These are phyloP conservation scores for Cerioporus squamosus DNA, from an alignment of 1,284 basidiomycete genomes.

Conservation along the genomic window DNA sequence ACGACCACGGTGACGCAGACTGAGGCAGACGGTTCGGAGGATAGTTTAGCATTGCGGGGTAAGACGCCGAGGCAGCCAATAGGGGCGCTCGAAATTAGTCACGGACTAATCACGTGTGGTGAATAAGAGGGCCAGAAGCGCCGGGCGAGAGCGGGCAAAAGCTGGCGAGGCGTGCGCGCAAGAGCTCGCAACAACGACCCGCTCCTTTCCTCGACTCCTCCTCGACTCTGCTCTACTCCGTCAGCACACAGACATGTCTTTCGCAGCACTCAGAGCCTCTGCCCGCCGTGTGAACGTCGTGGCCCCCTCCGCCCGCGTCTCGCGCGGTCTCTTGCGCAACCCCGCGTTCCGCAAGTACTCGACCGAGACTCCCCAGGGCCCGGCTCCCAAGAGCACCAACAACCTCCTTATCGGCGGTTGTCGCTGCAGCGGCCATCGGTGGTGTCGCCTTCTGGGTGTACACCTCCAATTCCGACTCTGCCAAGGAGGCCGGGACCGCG, in stretches of 20 bases:
- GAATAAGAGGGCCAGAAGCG: constrained; percentile 10
- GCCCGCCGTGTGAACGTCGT: constrained; percentile 47
- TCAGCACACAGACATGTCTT: constrained; percentile 48
- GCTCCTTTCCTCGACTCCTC: neutral
- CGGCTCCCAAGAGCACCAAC: constrained; percentile 47
- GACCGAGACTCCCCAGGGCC: constrained; percentile 48
- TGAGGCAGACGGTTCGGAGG: neutral
- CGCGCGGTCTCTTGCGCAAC: constrained; percentile 30
- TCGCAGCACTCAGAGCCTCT: constrained; percentile 51
- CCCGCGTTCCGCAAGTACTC: constrained; percentile 58
- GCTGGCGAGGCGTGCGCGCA: constrained; percentile 2
- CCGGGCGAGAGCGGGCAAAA: constrained; percentile 4
- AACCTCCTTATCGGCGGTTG: constrained; percentile 56
- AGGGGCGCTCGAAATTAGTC: constrained; percentile 16
- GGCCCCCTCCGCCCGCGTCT: constrained; percentile 39
- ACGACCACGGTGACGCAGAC: too few species aligned
- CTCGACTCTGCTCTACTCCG: constrained; percentile 1
- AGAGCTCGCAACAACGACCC: constrained; percentile 1
- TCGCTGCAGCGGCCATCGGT: constrained; percentile 56
- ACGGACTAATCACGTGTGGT: constrained; percentile 22
- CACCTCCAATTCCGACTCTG: constrained; percentile 46
- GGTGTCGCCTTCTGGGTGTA: constrained; percentile 59
- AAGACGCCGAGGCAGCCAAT: constrained; percentile 17
- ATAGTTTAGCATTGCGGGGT: constrained; percentile 1
- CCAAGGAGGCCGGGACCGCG: constrained; percentile 54